A percentile compares a stretch with the other conserved stretches of the same genome.
Conservation (phyloP, 495 filamentous ascomycete genomes). For the Ascodesmis nigricans region DNA sequence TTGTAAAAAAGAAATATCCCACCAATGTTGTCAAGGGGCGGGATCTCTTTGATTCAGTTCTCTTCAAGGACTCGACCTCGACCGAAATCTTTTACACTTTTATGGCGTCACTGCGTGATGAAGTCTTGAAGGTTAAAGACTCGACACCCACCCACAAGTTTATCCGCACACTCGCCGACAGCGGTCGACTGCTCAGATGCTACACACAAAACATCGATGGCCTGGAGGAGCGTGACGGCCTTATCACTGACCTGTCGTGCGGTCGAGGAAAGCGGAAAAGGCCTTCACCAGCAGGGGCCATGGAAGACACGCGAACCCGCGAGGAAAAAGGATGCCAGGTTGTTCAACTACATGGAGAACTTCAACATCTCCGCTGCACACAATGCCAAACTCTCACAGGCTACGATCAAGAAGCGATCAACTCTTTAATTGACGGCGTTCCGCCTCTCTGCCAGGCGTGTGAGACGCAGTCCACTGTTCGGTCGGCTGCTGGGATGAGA, state of each 20-base stretch:
- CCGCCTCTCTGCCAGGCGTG: conserved; percentile 44
- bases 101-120: conserved; percentile 36
- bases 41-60: conserved; percentile 42
- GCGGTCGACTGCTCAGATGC: conserved; percentile 37
- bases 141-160: conserved; percentile 39
- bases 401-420: conserved; percentile 33
- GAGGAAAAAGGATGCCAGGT: conserved; percentile 29
- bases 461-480: conserved; percentile 30
- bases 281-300: conserved; percentile 16
- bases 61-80: conserved; percentile 39
- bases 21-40: conserved; percentile 32
- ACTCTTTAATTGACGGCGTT: conserved; percentile 28
- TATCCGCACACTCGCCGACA: conserved; percentile 37
- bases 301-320: conserved; percentile 12
- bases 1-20: conserved; percentile 40
- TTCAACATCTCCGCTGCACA: conserved; percentile 37
- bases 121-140: conserved; percentile 30
- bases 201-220: conserved; percentile 57
- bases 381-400: conserved; percentile 34
- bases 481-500: conserved; percentile 38
- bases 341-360: conserved; percentile 43
- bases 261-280: conserved; percentile 33
- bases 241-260: conserved; percentile 27
- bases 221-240: conserved; percentile 41
- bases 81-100: conserved; percentile 48